Base-by-base conservation (phyloP, 2,329 filamentous ascomycete species). In the Aplosporella prunicola region DNA sequence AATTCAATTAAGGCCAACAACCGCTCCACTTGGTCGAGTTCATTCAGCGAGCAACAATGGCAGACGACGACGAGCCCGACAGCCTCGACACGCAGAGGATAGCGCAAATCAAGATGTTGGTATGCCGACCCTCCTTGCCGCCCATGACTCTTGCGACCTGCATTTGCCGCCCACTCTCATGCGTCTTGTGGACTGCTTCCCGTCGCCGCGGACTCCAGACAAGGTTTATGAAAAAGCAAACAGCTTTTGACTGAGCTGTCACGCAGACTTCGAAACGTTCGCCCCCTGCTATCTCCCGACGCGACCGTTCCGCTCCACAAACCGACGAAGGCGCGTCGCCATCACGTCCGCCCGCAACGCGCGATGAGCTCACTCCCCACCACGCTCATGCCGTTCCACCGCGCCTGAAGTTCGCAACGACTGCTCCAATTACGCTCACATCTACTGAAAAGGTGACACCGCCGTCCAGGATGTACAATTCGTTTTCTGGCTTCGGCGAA, bases 401-500 rank as follows among this genome's bases (percentile, higher is more conserved):
- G 10, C 39, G 25, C 13, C 18, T 41, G 17, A 41, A 25, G 20
- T 33, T 33, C 11, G 26, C 16, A 20, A 27, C 33, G 26, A 37
- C 32, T 30, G 33, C 23, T 28, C 39, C 39, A 3, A 18, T 14
- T 18, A 25, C 13, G 17, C 24, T 28, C 34, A n/a, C 20, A 3
- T 9, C 33, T 14, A 15, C 28, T n/a, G n/a, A n/a, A n/a, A n/a
- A n/a, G n/a, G n/a, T n/a, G 11, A 27, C 33, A 23, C 20, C 15
- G 13, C 18, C 24, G n/a, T 11, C n/a, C 24, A 60, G 47, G 20
- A 56, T 56, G 52, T 40, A 46, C 38, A 47, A 51, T 20, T 62
- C 60, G 22, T 67, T 66, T 43, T 38, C 47, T 16, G 60, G 50
- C 22, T 60, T 51, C 31, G 46, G 43, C 11, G 53, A 56, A 33